phyloP scores from a whole-genome alignment of 2,329 filamentous ascomycete species.

The Fusarium sp. region DNA sequence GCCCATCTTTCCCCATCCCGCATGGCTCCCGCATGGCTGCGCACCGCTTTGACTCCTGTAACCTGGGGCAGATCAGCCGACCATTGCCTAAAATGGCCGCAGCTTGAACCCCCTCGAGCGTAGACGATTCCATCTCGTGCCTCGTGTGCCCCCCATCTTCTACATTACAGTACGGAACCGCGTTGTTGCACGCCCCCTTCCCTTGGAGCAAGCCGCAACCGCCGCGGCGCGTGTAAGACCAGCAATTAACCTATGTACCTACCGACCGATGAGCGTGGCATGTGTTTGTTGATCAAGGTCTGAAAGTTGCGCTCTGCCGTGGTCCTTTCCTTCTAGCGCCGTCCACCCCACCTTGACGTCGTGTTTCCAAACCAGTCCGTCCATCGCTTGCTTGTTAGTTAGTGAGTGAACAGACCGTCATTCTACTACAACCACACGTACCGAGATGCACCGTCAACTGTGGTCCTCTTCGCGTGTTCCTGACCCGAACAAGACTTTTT shows the following conservation, averaged over 20 bases:
- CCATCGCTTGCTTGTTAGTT: constrained; percentile 6
- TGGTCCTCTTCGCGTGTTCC: constrained; percentile 12
- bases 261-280: not conserved
- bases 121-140: not conserved
- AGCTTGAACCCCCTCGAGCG: constrained; percentile 6
- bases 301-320: constrained; percentile 2
- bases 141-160: not conserved
- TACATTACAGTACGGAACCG: constrained; percentile 7
- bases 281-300: not conserved
- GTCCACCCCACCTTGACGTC: constrained; percentile 19
- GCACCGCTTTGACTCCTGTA: constrained; percentile 5
- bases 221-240: not conserved
- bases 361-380: constrained; percentile 8
- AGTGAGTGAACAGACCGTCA: not conserved
- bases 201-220: constrained; percentile 3
- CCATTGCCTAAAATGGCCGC: constrained; percentile 16
- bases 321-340: not conserved
- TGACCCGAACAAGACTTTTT: not conserved
- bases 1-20: constrained; percentile 1
- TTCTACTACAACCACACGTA: not conserved
- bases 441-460: not conserved
- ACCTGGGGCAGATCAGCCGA: constrained; percentile 31
- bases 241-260: not conserved
- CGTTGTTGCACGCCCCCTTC: constrained; percentile 5
- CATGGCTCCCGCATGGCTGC: constrained; percentile 21